Evolutionary conservation across 306 rosid species (phyloP).

Genomic region (Hippophae tibetana): DNA sequence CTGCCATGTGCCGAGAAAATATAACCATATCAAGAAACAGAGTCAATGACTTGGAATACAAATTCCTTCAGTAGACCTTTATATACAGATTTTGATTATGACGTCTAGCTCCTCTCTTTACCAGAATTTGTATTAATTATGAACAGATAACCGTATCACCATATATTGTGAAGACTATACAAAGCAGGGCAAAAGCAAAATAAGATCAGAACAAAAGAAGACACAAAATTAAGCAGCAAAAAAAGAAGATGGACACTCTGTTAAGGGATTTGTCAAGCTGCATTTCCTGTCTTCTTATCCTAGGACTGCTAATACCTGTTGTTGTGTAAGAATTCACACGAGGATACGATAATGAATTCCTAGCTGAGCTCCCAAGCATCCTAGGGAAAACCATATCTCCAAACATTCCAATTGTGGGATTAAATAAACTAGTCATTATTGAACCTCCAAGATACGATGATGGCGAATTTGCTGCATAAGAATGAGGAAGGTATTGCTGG

Average conservation of each 20-base stretch:
- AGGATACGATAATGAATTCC: slow-evolving; percentile 38
- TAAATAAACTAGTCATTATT: slow-evolving; percentile 35
- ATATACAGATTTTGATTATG: too few relatives aligned
- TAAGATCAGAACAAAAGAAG: slow-evolving; percentile 69
- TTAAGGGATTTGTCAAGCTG: slow-evolving; percentile 65
- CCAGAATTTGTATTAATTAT: too few relatives aligned
- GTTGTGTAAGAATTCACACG: slow-evolving; percentile 22
- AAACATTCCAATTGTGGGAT: slow-evolving; percentile 62
- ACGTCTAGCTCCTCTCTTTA: too few relatives aligned
- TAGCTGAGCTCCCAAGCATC: slow-evolving; percentile 49
- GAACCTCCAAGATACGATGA: slow-evolving; percentile 48
- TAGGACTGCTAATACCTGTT: slow-evolving; percentile 32
- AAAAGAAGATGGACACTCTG: slow-evolving; percentile 62
- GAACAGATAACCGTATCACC: too few relatives aligned
- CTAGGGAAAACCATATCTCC: slow-evolving; percentile 71
- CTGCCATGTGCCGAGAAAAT: too few relatives aligned
- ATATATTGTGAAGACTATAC: too few relatives aligned
- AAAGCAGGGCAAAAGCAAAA: too few relatives aligned
- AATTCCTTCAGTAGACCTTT: too few relatives aligned
- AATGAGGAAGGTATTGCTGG: slow-evolving; percentile 42
- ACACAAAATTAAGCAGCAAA: slow-evolving; percentile 68
- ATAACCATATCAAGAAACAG: too few relatives aligned
- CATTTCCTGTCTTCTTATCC: slow-evolving; percentile 88
- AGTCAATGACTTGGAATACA: too few relatives aligned
- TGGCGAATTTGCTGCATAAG: slow-evolving; percentile 28